Conservation (phyloP, 345 rosid species). For the Heritiera littoralis region DNA sequence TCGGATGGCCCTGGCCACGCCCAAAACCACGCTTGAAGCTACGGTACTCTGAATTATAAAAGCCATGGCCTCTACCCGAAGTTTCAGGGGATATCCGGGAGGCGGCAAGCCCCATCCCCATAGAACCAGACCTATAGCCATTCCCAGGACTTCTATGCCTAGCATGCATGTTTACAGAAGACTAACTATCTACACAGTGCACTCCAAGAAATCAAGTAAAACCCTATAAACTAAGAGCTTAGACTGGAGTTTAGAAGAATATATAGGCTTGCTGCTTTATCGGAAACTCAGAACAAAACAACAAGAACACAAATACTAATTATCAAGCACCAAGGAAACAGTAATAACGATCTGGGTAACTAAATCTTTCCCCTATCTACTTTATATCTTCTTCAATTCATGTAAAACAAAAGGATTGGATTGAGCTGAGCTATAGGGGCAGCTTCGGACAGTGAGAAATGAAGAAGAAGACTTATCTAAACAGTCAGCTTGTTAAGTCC, state of each 20-base stretch:
- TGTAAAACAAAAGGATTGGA: neutral
- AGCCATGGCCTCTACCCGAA: constrained; percentile 76
- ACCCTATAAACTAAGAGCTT: neutral
- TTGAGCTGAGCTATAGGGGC: neutral
- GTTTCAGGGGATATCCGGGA: constrained; percentile 61
- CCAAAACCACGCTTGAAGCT: constrained; percentile 77
- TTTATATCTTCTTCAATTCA: neutral
- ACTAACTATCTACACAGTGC: neutral
- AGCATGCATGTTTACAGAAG: constrained; percentile 61
- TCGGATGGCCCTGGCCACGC: constrained; percentile 71
- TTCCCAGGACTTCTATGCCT: constrained; percentile 89
- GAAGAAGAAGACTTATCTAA: neutral
- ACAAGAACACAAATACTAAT: neutral
- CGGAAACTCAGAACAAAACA: neutral
- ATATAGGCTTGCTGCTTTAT: neutral
- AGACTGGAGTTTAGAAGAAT: neutral
- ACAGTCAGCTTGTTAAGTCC: neutral
- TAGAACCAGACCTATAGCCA: constrained; percentile 74
- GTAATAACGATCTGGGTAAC: neutral
- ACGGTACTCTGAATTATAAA: constrained; percentile 69
- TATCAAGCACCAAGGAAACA: neutral
- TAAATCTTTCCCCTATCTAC: neutral
- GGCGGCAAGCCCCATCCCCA: constrained; percentile 65
- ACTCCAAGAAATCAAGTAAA: neutral
- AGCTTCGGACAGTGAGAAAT: neutral